These are phyloP conservation scores for Trypanosoma platydactyli DNA, from an alignment of 208 protist species.

Conservation along the genomic window DNA sequence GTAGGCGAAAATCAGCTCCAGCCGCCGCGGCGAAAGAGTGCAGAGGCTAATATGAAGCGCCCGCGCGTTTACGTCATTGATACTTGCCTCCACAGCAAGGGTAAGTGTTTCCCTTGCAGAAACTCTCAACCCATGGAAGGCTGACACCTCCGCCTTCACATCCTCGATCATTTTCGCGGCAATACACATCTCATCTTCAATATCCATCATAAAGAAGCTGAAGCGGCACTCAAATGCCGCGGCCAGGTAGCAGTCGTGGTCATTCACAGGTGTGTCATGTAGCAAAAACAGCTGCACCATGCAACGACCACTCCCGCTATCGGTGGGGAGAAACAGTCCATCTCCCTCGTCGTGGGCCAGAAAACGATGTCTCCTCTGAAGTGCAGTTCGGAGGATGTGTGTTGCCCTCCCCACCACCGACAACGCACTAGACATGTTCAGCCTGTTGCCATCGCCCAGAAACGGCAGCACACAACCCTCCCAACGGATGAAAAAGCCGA, in stretches of 20 bases:
- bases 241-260: constrained; percentile 30
- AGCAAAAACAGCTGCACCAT: constrained; percentile 73
- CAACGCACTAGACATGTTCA: constrained; percentile 13
- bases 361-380: constrained; percentile 42
- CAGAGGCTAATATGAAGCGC: constrained; percentile 43
- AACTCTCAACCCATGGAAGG: neutral
- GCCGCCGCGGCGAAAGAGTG: constrained; percentile 35
- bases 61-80: constrained; percentile 29
- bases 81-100: constrained; percentile 13
- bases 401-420: constrained; percentile 33
- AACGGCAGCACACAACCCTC: constrained; percentile 30
- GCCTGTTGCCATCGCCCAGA: constrained; percentile 12
- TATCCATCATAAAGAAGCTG: constrained; percentile 57
- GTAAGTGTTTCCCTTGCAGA: neutral
- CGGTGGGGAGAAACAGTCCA: constrained; percentile 45
- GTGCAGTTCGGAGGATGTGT: constrained; percentile 35
- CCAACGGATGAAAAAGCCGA: constrained; percentile 60
- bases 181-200: neutral
- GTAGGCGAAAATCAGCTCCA: constrained; percentile 40
- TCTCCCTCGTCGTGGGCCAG: constrained; percentile 44
- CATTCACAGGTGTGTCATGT: constrained; percentile 23
- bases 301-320: constrained; percentile 28
- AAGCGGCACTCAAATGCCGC: constrained; percentile 75
- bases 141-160: constrained; percentile 5
- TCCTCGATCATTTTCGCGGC: constrained; percentile 7